Evolutionary conservation across 371 early-diverging fungal species (phyloP), one percentile per base, ranked within the genome.

Genomic region (Rhizopus stolonifer): DNA sequence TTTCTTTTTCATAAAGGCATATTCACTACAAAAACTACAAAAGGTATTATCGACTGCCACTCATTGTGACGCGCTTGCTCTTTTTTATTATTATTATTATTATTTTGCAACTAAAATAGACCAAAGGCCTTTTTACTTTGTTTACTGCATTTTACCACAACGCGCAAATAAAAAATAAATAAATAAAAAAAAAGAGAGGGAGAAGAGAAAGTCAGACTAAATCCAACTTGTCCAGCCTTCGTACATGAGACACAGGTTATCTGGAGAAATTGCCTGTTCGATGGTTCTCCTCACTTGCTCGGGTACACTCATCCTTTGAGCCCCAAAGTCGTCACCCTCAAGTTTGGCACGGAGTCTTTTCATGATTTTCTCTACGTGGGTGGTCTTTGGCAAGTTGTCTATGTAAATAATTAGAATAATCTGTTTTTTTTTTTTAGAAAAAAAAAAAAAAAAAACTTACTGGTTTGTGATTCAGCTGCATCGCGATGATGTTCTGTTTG

Each of bases 291-390:
- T 68, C 29, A 61, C 56, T 62, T 88, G 87, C 50, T 85, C 87
- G 14, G 74, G 46, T 9, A 88, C 80, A 38, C 62, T 74, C 74
- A 84, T 74, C 46, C 70, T 72, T 14, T 55, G 61, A 9, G 70
- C 62, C 10, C 73, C 82, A 55, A 71, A 74, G 54, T 91, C 90
- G 9, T 69, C 61, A 14, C 91, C 91, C 38, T 86, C 86, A 13
- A 91, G 65, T 60, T 90, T 91, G n/a, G 70, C 61, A 21, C 82
- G 64, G 11, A 91, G 79, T 13, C 84, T 65, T 22, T 74, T 70
- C 46, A 91, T 73, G 10, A 88, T 77, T 23, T 70, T 65, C 13
- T 82, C 61, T 0, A 84, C 89, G 57, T 84, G 80, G 4, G 72
- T 72, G 50, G 85, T 86, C 1, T 82, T 49, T 0, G 43, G 15